Base-by-base conservation (phyloP, 768 basidiomycete species). In the Pleurotus pulmonarius region DNA sequence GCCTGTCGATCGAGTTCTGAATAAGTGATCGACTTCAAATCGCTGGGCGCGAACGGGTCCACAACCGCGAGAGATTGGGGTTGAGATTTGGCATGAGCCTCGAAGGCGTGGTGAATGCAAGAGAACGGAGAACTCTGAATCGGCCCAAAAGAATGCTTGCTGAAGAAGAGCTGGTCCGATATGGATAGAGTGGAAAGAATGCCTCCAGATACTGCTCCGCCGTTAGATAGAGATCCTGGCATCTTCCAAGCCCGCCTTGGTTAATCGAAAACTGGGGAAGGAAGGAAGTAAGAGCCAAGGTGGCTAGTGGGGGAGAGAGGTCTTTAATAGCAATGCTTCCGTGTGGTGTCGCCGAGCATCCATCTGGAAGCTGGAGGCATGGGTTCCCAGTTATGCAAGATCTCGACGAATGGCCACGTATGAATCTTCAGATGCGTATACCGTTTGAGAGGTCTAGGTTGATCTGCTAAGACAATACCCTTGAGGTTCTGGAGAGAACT, bases 1-100 rank as follows among this genome's bases (percentile, higher is more conserved):
- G 72, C 65, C 40, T 57, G 61, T 3, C 56, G 29, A 24, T 73
- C 71, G 8, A 74, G 64, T 29, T 69, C 65, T 13, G 61, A 41
- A 57, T 68, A 73, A 1, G 71, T 71, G 25, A 73, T 26, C 0
- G 63, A 58, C 15, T 26, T 16, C 9, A 37, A 5, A 47, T 25
- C 46, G 25, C 25, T 24, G n/a, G 48, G 26, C n/a, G 15, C 29
- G 12, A 49, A 49, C 46, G 70, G 60, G 46, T 62, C 59, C 37
- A 63, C 52, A 57, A 68, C 64, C 9, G 67, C 67, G 46, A 68
- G 56, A 51, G 63, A 60, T 41, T 65, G 59, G 22, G 67, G 67
- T 45, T 61, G 63, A 24, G 47, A 49, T 16, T 39, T 60, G 15
- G 59, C 67, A 43, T 66, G 63, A 26, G 57, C 60, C 46, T 68